Conservation (phyloP, 2,329 filamentous ascomycete species). For the Ceratocystis ficicola region DNA sequence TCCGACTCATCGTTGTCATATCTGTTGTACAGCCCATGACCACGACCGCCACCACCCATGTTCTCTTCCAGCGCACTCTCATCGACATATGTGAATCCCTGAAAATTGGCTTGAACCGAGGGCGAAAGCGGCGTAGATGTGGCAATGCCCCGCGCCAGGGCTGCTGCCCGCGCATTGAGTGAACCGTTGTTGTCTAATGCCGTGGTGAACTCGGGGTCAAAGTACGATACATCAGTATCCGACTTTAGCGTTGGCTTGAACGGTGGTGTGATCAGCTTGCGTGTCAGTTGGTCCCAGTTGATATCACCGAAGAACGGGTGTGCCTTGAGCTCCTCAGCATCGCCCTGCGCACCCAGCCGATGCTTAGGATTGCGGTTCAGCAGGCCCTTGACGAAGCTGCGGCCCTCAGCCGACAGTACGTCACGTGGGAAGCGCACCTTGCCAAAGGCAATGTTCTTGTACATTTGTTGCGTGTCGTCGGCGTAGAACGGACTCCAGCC, state of each 20-base stretch:
- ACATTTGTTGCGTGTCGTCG: slow-evolving; percentile 99
- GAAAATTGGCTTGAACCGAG: slow-evolving; percentile 94
- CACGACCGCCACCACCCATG: slow-evolving; percentile 44
- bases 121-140: slow-evolving; percentile 88
- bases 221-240: slow-evolving; percentile 93
- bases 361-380: slow-evolving; percentile 96
- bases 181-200: slow-evolving; percentile 78
- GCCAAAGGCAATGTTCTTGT: slow-evolving; percentile 99
- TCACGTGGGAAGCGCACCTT: slow-evolving; percentile 95
- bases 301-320: slow-evolving; percentile 93
- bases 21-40: slow-evolving; percentile 37
- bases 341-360: slow-evolving; percentile 75
- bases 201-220: slow-evolving; percentile 96
- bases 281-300: slow-evolving; percentile 76
- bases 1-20: slow-evolving; percentile 42
- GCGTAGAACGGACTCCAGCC: slow-evolving; percentile 99
- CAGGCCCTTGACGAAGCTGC: slow-evolving; percentile 95
- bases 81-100: slow-evolving; percentile 97
- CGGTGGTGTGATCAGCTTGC: slow-evolving; percentile 86
- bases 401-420: slow-evolving; percentile 82
- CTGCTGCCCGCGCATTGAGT: slow-evolving; percentile 80
- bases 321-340: slow-evolving; percentile 86
- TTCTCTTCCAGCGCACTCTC: slow-evolving; percentile 88
- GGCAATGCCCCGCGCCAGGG: slow-evolving; percentile 70
- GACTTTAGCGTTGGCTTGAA: slow-evolving; percentile 97